A percentile compares a stretch with the other conserved stretches of the same genome.
phyloP scores from a whole-genome alignment of 441 rosid genomes.

The Populus hybrid region DNA sequence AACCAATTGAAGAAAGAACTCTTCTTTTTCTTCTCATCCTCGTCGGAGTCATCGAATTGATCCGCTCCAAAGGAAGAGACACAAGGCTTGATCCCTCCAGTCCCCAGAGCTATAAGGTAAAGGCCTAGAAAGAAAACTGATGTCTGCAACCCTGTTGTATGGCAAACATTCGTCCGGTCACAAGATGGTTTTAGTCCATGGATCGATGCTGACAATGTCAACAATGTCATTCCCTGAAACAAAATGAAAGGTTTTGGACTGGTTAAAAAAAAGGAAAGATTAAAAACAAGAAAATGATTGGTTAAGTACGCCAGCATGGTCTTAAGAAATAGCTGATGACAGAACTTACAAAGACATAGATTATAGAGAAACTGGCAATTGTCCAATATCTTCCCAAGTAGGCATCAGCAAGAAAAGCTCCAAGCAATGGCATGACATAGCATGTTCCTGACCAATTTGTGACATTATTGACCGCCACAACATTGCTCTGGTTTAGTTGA shows the following conservation, averaged over 20 bases:
- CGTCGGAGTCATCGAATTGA: too few relatives aligned
- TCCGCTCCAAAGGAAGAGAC: too few relatives aligned
- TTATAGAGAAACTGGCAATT: constrained; percentile 63
- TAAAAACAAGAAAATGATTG: not conserved
- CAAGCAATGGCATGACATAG: constrained; percentile 52
- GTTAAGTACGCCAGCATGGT: not conserved
- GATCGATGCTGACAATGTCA: constrained; percentile 66
- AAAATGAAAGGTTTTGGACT: not conserved
- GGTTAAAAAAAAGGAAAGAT: not conserved
- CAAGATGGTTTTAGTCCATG: constrained; percentile 60
- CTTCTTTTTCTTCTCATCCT: too few relatives aligned
- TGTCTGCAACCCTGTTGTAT: constrained; percentile 40
- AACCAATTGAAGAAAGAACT: too few relatives aligned
- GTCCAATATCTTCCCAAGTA: constrained; percentile 83
- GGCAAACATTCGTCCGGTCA: constrained; percentile 32
- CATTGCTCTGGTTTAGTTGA: constrained; percentile 46
- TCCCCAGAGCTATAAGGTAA: constrained; percentile 82
- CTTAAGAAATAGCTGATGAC: not conserved
- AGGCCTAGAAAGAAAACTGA: constrained; percentile 58
- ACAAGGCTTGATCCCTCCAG: too few relatives aligned
- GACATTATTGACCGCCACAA: constrained; percentile 53
- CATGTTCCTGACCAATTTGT: constrained; percentile 67
- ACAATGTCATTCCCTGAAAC: constrained; percentile 64
- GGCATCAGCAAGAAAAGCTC: constrained; percentile 61
- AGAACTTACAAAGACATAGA: constrained; percentile 51